Evolutionary conservation across 2,329 filamentous ascomycete species (phyloP), one percentile per base, ranked within the genome.

Genomic region (Aspergillus tanneri): DNA sequence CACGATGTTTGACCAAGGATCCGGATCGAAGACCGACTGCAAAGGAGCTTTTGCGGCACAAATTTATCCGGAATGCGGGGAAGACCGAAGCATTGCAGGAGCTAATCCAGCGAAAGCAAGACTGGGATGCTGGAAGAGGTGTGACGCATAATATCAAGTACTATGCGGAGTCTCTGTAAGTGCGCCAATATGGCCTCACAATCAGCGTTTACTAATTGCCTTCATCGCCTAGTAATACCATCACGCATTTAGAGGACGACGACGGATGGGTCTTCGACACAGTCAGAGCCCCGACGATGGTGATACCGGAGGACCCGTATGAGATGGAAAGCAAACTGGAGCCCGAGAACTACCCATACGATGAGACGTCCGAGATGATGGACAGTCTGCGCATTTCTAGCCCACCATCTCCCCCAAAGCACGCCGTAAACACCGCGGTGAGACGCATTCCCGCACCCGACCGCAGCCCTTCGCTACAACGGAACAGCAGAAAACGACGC

Each of bases 211-310:
- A 21, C 58, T 59, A 27, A 59, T 45, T 22, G 10, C 11, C 39
- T 36, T n/a, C n/a, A n/a, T n/a, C n/a, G 11, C n/a, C 5, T 47
- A 81, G 77, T 40, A 82, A 86, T 59, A 85, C 82, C 7, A 80
- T 95, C 27, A 63, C 66, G 21, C 60, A 64, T 45, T 78, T 81
- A 2, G 78, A 82, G 2, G 85, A 90, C 4, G 78, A 88, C 12
- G 90, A 96, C 55, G 91, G 88, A 55, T 97, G 92, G 92, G 86
- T 95, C 2, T 97, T 97, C 65, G 92, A 96, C 63, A 97, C 92
- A 0, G 84, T 97, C 64, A 93, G 88, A 68, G 80, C 82, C 9
- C 70, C 77, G 6, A 89, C 87, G 0, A 70, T 75, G 52, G 76
- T 85, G 24, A 78, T 75, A 3, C 77, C 82, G 3, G 81, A 74